phyloP scores from a whole-genome alignment of 2,329 filamentous ascomycete genomes.

The Annulohypoxylon truncatum region DNA sequence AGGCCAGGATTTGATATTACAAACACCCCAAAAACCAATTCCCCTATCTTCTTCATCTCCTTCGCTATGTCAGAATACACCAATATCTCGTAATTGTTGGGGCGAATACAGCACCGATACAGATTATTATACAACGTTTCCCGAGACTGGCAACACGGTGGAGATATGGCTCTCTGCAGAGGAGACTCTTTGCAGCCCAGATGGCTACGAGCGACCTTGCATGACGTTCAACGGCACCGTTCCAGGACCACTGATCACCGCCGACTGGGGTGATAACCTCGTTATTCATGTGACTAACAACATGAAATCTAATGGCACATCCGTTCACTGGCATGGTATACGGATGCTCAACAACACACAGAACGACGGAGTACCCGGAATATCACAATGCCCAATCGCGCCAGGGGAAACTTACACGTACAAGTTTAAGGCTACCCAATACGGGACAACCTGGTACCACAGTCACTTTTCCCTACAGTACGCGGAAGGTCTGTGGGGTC shows the following conservation, averaged over 20 bases:
- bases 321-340: constrained; percentile 64
- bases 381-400: constrained; percentile 56
- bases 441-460: constrained; percentile 72
- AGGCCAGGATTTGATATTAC: neutral
- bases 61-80: constrained; percentile 2
- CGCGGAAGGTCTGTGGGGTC: constrained; percentile 65
- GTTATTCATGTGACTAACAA: constrained; percentile 59
- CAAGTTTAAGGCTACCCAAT: constrained; percentile 65
- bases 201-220: constrained; percentile 6
- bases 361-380: neutral
- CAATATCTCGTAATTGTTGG: constrained; percentile 2
- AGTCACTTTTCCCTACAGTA: constrained; percentile 66
- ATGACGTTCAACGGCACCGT: constrained; percentile 63
- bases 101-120: constrained; percentile 4
- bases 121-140: constrained; percentile 2
- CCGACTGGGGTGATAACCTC: constrained; percentile 63
- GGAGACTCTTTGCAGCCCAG: neutral
- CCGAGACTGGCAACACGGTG: neutral
- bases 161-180: constrained; percentile 8
- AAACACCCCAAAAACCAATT: neutral
- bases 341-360: constrained; percentile 59
- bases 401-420: constrained; percentile 63
- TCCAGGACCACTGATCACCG: constrained; percentile 69
- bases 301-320: constrained; percentile 58
- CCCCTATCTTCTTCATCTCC: constrained; percentile 1